Percentiles rank a stretch among this genome's conserved stretches.
phyloP scores from a whole-genome alignment of 495 filamentous ascomycete species.

The Echria macrotheca region DNA sequence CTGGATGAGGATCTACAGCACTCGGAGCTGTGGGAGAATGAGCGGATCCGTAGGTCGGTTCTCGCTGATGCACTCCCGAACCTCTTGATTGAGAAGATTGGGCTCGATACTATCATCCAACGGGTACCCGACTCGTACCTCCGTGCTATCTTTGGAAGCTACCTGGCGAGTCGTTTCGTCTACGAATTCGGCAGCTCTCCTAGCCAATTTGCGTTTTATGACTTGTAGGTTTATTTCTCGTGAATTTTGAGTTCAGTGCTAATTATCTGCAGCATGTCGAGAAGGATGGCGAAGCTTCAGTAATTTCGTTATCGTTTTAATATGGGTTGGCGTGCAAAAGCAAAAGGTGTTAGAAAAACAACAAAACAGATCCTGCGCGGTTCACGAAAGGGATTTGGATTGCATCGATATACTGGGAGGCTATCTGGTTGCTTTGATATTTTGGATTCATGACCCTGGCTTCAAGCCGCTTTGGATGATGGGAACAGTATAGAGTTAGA shows the following conservation, averaged over 20 bases:
- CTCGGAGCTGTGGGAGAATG: constrained; percentile 85
- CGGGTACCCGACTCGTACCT: constrained; percentile 91
- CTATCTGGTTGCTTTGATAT: neutral
- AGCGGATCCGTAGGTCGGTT: constrained; percentile 68
- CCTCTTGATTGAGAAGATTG: constrained; percentile 80
- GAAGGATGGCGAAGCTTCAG: constrained; percentile 38
- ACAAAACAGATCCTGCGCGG: neutral
- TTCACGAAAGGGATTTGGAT: neutral
- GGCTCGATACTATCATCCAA: constrained; percentile 76
- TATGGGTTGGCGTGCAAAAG: constrained; percentile 9
- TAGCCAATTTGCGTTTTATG: constrained; percentile 96
- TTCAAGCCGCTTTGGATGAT: neutral
- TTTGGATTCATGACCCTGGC: neutral
- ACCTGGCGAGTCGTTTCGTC: constrained; percentile 89
- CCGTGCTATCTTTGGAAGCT: constrained; percentile 90
- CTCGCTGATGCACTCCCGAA: constrained; percentile 81
- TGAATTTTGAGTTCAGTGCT: constrained; percentile 7
- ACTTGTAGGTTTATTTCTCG: constrained; percentile 65
- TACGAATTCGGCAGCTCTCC: constrained; percentile 90
- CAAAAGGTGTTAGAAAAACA: constrained; percentile 4
- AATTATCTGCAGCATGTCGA: constrained; percentile 39
- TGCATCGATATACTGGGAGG: neutral
- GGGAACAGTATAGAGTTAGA: neutral
- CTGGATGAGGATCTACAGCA: constrained; percentile 92
- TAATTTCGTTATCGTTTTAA: neutral